Evolutionary conservation across 805 yeast species (phyloP).

Genomic region (Ogataea saltuana): DNA sequence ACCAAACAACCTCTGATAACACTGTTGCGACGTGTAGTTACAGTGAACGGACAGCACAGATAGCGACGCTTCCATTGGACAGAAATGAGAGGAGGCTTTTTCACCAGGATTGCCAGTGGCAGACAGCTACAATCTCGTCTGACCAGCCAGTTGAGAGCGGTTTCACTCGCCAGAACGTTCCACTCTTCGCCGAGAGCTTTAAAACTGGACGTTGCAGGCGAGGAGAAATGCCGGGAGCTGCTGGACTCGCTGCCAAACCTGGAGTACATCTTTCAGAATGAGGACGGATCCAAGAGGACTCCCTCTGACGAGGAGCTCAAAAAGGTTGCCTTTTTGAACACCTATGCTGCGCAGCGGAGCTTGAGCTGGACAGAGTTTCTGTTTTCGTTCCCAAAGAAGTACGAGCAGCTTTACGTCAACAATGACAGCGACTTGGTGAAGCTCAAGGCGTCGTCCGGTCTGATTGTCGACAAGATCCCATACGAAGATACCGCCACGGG

Average conservation of each 20-base stretch:
- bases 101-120: neutral
- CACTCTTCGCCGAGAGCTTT: slow-evolving; percentile 21
- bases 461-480: slow-evolving; percentile 81
- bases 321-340: slow-evolving; percentile 68
- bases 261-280: slow-evolving; percentile 65
- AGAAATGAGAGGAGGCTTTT: neutral
- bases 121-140: too few species aligned
- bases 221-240: slow-evolving; percentile 60
- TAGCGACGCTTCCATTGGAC: too few species aligned
- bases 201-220: slow-evolving; percentile 47
- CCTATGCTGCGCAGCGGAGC: slow-evolving; percentile 56
- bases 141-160: neutral
- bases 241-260: slow-evolving; percentile 65
- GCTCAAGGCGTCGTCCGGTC: slow-evolving; percentile 58
- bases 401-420: slow-evolving; percentile 52
- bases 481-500: slow-evolving; percentile 79
- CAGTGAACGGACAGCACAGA: too few species aligned
- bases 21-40: too few species aligned
- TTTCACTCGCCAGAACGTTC: slow-evolving; percentile 10
- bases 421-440: slow-evolving; percentile 62
- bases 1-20: neutral
- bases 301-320: slow-evolving; percentile 73
- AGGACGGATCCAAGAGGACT: slow-evolving; percentile 72
- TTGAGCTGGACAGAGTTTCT: slow-evolving; percentile 47
- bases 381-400: slow-evolving; percentile 51